Base-by-base conservation (phyloP, 495 filamentous ascomycete genomes). In the Podospora appendiculata region DNA sequence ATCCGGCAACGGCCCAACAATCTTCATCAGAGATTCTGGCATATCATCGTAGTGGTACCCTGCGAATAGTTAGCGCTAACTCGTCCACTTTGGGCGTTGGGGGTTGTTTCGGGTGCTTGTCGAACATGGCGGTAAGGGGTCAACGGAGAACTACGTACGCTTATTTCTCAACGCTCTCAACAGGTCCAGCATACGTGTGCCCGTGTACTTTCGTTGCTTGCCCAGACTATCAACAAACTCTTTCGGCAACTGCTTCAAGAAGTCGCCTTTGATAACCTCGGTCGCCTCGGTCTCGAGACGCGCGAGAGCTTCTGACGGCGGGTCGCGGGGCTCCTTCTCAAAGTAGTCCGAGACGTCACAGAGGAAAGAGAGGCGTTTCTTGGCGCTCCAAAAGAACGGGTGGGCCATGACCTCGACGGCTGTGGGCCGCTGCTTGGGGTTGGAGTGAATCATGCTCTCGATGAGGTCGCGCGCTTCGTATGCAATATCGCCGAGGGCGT, bases 151-250 rank as follows among this genome's bases (percentile, higher is more conserved):
- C 2, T 5, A 25, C 25, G 2, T 25, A 25, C 85, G 84, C 77
- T 98, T 98, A 65, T 98, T 98, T n/a, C 93, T 76, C 53, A 98
- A 70, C 8, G 90, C 94, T 6, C 93, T 82, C 18, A 97, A 68
- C 17, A 98, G 73, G 71, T 98, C 93, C 47, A 97, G 70, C 66
- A 98, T 78, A 42, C 80, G 80, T 0, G 77, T 76, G 0, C 90
- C 90, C 3, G 86, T 91, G 66, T 98, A 98, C 58, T 96, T 96
- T 62, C 94, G 80, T 70, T 98, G 94, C 70, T 93, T 96, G 52
- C 90, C 90, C 9, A 97, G 70, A 32, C 81, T 86, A 17, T 95
- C 90, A 52, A 89, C 83, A 62, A 96, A 95, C 12, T 86, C 80
- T 36, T 79, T 79, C 18, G 92, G 88, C 6, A 98, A 70, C 9